Evolutionary conservation across 2,329 filamentous ascomycete genomes (phyloP), one percentile per base, ranked within the genome.

Genomic region (Nigrospora sphaerica): DNA sequence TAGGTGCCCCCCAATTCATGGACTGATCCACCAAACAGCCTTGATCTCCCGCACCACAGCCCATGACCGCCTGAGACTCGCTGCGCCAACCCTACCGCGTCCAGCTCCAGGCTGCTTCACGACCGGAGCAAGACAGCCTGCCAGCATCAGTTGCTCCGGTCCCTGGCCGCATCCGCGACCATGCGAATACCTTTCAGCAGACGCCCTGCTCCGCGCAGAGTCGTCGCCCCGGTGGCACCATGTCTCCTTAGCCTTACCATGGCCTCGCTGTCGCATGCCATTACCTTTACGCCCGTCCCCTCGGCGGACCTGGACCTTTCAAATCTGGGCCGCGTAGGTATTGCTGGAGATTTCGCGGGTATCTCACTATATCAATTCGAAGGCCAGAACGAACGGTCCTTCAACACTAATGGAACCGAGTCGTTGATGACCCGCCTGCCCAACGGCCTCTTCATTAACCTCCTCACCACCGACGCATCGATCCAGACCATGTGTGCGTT

Each of bases 401-500:
- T 81, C 57, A 81, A 70, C 57, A 80, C 77, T 49, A 90, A 95
- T 72, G 88, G 87, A 62, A 88, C 84, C 58, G 82, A 91, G 60
- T 85, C 88, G 16, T 78, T 98, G 36, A 77, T 96, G 46, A 81
- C 85, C 17, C 81, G 84, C 44, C 80, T 95, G 54, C 92, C 93
- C 4, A 93, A 95, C 68, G 90, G 91, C 56, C 81, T 83, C 28
- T 88, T 96, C 54, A 77, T 83, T 17, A 80, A 82, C 16, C 70
- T 96, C 42, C 80, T 85, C 45, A 76, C 81, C 36, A 85, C 90
- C 39, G 89, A 97, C 66, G 91, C 86, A 48, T 82, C 85, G 42
- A 95, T 98, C 60, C 78, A 83, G 60, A 78, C 88, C 53, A 93
- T 98, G 86, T 98, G 93, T 70, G 72, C 85, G 17, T 88, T 92